These are phyloP conservation scores for Geum urbanum DNA, from an alignment of 306 rosid genomes.

Conservation along the genomic window DNA sequence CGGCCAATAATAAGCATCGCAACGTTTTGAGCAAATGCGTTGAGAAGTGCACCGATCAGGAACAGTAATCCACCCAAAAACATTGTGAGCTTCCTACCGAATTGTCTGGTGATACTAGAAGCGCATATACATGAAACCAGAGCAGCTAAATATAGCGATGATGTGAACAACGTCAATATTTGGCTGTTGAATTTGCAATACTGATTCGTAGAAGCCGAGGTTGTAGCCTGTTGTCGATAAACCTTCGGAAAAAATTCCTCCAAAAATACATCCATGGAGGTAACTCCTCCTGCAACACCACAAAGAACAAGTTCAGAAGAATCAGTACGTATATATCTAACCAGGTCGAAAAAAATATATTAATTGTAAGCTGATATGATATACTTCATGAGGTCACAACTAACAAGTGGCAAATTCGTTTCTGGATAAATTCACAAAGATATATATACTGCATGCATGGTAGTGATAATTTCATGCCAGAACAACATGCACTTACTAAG, in stretches of 20 bases:
- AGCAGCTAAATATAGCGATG: slow-evolving; percentile 74
- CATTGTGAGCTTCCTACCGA: slow-evolving; percentile 63
- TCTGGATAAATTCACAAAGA: too few relatives aligned
- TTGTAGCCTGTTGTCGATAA: slow-evolving; percentile 29
- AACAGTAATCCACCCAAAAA: slow-evolving; percentile 52
- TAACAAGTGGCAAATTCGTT: too few relatives aligned
- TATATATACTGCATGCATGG: too few relatives aligned
- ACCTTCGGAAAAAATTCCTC: slow-evolving; percentile 57
- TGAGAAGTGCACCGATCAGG: slow-evolving; percentile 52
- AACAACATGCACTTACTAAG: too few relatives aligned
- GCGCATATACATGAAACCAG: slow-evolving; percentile 48
- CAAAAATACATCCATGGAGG: slow-evolving; percentile 69
- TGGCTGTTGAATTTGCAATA: slow-evolving; percentile 73
- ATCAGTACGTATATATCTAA: too few relatives aligned
- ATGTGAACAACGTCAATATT: slow-evolving; percentile 58
- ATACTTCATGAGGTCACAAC: too few relatives aligned
- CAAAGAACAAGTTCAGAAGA: too few relatives aligned
- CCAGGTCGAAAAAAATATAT: too few relatives aligned
- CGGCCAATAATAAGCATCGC: slow-evolving; percentile 73
- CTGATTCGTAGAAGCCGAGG: slow-evolving; percentile 39
- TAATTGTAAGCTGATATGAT: too few relatives aligned
- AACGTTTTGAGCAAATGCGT: slow-evolving; percentile 39
- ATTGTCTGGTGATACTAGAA: slow-evolving; percentile 39
- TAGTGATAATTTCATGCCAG: too few relatives aligned
- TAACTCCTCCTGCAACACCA: slow-evolving; percentile 61